Percentiles rank a stretch among this genome's conserved stretches.
Evolutionary conservation across 164 flowering plant species (phyloP).

Genomic region (Malania oleifera): DNA sequence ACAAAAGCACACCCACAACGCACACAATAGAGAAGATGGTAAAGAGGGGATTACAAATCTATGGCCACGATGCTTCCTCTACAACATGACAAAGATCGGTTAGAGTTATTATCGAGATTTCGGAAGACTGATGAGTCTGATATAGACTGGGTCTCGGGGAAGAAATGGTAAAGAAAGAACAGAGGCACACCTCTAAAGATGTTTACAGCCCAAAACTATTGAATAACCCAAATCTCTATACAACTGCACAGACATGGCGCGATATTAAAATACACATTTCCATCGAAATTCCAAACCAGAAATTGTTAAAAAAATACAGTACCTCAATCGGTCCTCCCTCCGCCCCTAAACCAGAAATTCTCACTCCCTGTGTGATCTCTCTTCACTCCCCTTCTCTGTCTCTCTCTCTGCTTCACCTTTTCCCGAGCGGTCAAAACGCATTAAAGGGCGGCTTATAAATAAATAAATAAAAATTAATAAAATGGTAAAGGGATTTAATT

Average conservation of each 20-base stretch:
- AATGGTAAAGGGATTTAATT: neutral
- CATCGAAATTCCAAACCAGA: neutral
- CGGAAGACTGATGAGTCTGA: neutral
- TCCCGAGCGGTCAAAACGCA: constrained; percentile 42
- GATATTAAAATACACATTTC: neutral
- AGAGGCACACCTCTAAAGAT: no score
- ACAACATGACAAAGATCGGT: constrained; percentile 19
- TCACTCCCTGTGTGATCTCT: constrained; percentile 6
- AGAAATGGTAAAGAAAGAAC: no score
- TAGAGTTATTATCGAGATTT: neutral
- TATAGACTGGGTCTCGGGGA: neutral
- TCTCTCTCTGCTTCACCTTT: constrained; percentile 16
- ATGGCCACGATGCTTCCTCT: constrained; percentile 36
- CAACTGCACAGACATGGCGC: neutral
- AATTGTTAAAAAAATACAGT: neutral
- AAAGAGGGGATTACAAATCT: constrained; percentile 41
- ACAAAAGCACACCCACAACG: neutral
- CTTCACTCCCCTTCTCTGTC: neutral
- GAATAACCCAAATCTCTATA: no score
- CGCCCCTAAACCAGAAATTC: neutral
- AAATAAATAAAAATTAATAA: neutral
- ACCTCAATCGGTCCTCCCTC: neutral
- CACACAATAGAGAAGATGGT: neutral
- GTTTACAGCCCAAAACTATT: no score
- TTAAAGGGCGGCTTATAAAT: constrained; percentile 7